Evolutionary conservation across 2,329 filamentous ascomycete species (phyloP), one percentile per base, ranked within the genome.

Genomic region (Cercospora nicotianae): DNA sequence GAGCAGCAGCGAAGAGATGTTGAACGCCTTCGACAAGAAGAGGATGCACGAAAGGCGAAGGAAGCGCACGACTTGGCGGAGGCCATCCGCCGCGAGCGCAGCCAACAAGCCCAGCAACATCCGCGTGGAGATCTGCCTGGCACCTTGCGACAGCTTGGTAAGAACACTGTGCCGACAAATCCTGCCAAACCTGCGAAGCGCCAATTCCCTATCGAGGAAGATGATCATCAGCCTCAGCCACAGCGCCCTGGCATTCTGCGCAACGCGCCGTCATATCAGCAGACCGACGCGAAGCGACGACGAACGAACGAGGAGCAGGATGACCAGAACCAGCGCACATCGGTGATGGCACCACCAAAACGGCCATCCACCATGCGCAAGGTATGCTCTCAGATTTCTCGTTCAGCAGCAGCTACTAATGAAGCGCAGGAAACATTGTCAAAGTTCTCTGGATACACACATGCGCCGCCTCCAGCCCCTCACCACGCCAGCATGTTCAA

Each of bases 281-380:
- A 91, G 75, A 81, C 86, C 72, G 92, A 96, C 63, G 84, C 87
- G 23, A 97, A 97, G 83, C 87, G 93, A 66, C 87, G 93, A 72
- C 90, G 90, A 77, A 95, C 90, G 63, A 89, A 90, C 51, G 91
- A 94, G 62, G 87, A 89, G 66, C 86, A 87, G 65, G 79, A 82
- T 45, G 86, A 88, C 69, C 89, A 92, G 70, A 84, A 84, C 75
- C 84, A 87, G 66, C 85, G 87, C 57, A 85, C 87, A 64, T 87
- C 85, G 59, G 86, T 94, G 74, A 95, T 94, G 82, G 91, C 90
- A 13, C 92, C 93, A 63, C 93, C 93, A 5, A 92, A 96, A 72
- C 89, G 94, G 67, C 92, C 93, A 69, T 96, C 92, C 1, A 89
- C 86, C 60, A 85, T 88, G 76, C 85, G 86, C 74, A 94, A 93